Evolutionary conservation across 805 yeast genomes (phyloP).

Genomic region (Lachancea meyersii): DNA sequence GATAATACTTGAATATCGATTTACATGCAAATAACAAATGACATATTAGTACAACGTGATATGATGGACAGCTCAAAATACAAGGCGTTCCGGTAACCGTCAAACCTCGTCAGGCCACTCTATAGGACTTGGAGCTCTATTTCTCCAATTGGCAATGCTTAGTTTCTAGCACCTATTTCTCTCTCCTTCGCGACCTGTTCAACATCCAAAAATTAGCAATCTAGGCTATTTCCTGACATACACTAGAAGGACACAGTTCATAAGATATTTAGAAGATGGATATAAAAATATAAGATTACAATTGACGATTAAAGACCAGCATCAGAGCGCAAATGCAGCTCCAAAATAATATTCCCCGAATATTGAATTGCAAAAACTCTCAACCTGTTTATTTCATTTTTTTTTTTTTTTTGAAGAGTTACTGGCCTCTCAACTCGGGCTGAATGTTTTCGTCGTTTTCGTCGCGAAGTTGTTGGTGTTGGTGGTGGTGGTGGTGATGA

Average conservation of each 20-base stretch:
- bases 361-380: too few relatives aligned
- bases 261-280: not conserved
- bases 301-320: not conserved
- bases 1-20: too few relatives aligned
- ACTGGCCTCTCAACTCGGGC: slow-evolving; percentile 33
- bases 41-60: not conserved
- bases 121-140: too few relatives aligned
- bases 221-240: too few relatives aligned
- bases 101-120: too few relatives aligned
- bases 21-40: not conserved
- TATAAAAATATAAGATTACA: not conserved
- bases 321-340: not conserved
- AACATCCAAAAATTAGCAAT: too few relatives aligned
- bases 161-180: too few relatives aligned
- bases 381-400: too few relatives aligned
- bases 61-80: not conserved
- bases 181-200: too few relatives aligned
- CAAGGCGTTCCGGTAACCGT: too few relatives aligned
- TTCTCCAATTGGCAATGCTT: too few relatives aligned
- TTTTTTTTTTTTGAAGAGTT: not conserved
- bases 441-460: slow-evolving; percentile 32
- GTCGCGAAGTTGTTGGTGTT: slow-evolving; percentile 1
- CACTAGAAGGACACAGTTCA: not conserved
- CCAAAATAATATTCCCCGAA: not conserved
- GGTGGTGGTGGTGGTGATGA: slow-evolving; percentile 8